Percentiles rank a stretch among this genome's conserved stretches.
Evolutionary conservation across 345 rosid species (phyloP).

Genomic region (Acer saccharum): DNA sequence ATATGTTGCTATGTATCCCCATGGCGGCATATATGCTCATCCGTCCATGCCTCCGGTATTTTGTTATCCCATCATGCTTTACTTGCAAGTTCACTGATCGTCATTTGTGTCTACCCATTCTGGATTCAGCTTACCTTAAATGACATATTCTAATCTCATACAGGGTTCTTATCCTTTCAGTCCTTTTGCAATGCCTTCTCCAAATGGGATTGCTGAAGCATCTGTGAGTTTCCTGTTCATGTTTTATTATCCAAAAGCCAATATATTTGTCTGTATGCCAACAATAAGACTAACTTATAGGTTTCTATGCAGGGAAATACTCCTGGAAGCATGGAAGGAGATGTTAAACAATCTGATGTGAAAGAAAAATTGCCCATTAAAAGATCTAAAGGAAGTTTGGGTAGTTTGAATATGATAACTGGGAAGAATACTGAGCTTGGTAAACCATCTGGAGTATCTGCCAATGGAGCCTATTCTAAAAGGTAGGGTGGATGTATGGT

Average conservation of each 20-base stretch:
- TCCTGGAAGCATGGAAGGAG: slow-evolving; percentile 69
- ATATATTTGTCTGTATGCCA: slow-evolving; percentile 12
- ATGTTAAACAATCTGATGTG: slow-evolving; percentile 73
- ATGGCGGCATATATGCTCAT: slow-evolving; percentile 93
- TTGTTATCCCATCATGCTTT: slow-evolving; percentile 20
- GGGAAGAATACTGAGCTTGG: slow-evolving; percentile 77
- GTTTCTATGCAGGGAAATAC: slow-evolving; percentile 64
- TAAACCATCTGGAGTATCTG: slow-evolving; percentile 70
- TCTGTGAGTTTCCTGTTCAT: slow-evolving; percentile 51
- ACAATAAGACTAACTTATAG: slow-evolving; percentile 22
- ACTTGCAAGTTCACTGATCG: slow-evolving; percentile 13
- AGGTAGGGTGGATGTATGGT: slow-evolving; percentile 46
- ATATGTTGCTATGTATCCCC: slow-evolving; percentile 98
- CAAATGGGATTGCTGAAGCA: slow-evolving; percentile 87
- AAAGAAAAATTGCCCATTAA: slow-evolving; percentile 97
- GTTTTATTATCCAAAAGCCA: slow-evolving; percentile 19
- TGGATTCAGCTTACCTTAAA: slow-evolving; percentile 15
- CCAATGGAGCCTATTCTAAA: slow-evolving; percentile 85
- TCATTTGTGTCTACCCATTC: slow-evolving; percentile 10
- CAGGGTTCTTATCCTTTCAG: slow-evolving; percentile 97
- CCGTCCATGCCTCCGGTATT: slow-evolving; percentile 94
- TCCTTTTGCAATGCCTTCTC: slow-evolving; percentile 95
- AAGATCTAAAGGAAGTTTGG: slow-evolving; percentile 98
- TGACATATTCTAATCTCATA: slow-evolving; percentile 15
- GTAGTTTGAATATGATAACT: slow-evolving; percentile 90